Evolutionary conservation across 2,329 filamentous ascomycete species (phyloP).

Genomic region (Coniosporium tulheliwenetii): DNA sequence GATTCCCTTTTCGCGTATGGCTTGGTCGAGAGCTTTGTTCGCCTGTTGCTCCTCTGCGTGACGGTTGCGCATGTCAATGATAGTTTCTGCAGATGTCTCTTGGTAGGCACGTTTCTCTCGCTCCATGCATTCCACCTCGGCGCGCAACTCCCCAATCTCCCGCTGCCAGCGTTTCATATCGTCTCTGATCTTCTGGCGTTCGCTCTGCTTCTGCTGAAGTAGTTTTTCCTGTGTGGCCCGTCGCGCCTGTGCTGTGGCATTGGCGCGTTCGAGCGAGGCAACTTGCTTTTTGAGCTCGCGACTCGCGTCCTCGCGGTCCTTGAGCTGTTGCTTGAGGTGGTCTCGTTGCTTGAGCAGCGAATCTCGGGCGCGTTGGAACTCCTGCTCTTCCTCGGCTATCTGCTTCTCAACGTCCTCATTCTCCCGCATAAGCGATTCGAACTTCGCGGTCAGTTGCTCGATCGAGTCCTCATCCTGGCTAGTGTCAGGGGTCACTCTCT

Average conservation of each 20-base stretch:
- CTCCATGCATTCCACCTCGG: slow-evolving; percentile 34
- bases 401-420: slow-evolving; percentile 63
- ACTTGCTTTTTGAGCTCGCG: slow-evolving; percentile 71
- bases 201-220: slow-evolving; percentile 51
- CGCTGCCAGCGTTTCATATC: slow-evolving; percentile 54
- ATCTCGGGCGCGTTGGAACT: slow-evolving; percentile 27
- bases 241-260: slow-evolving; percentile 64
- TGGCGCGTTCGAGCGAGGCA: slow-evolving; percentile 63
- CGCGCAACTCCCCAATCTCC: slow-evolving; percentile 40
- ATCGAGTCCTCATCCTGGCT: slow-evolving; percentile 45
- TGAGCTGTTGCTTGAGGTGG: slow-evolving; percentile 58
- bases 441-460: slow-evolving; percentile 63
- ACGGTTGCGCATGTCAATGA: slow-evolving; percentile 23
- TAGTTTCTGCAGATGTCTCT: slow-evolving; percentile 19
- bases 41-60: slow-evolving; percentile 24
- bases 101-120: slow-evolving; percentile 21
- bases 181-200: slow-evolving; percentile 53
- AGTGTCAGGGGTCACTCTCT: slow-evolving; percentile 20
- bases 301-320: slow-evolving; percentile 83
- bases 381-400: slow-evolving; percentile 44
- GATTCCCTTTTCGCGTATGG: slow-evolving; percentile 54
- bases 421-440: slow-evolving; percentile 68
- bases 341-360: slow-evolving; percentile 61
- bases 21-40: slow-evolving; percentile 52
- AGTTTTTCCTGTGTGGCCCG: slow-evolving; percentile 62